Percentiles rank a stretch among this genome's conserved stretches.
Evolutionary conservation across 2,329 filamentous ascomycete species (phyloP).

Genomic region (Fusarium domesticum): DNA sequence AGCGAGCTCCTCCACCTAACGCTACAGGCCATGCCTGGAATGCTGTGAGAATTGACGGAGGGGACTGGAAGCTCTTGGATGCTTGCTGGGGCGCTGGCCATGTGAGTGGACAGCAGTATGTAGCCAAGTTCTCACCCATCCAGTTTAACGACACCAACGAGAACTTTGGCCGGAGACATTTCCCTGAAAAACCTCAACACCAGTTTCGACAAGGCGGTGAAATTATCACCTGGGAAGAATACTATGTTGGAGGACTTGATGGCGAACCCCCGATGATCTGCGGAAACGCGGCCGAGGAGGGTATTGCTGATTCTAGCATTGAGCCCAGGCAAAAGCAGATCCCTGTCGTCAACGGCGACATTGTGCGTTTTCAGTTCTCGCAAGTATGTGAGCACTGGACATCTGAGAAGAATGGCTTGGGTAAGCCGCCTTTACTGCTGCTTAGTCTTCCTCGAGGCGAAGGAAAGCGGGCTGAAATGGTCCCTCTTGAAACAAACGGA

Average conservation of each 20-base stretch:
- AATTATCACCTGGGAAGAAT: conserved; percentile 74
- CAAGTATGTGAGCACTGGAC: conserved; percentile 82
- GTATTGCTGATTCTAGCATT: conserved; percentile 57
- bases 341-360: conserved; percentile 51
- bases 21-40: conserved; percentile 84
- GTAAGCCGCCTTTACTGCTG: conserved; percentile 66
- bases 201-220: conserved; percentile 76
- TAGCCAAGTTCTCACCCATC: conserved; percentile 63
- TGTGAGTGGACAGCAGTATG: conserved; percentile 54
- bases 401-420: conserved; percentile 62
- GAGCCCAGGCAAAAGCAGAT: conserved; percentile 54
- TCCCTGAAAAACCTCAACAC: conserved; percentile 62
- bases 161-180: conserved; percentile 78
- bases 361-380: conserved; percentile 75
- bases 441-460: conserved; percentile 64
- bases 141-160: conserved; percentile 66
- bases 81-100: conserved; percentile 88
- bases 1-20: conserved; percentile 61
- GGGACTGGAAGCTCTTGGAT: conserved; percentile 88
- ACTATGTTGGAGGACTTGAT: conserved; percentile 60
- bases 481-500: conserved; percentile 74
- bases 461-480: conserved; percentile 63
- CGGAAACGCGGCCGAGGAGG: conserved; percentile 46
- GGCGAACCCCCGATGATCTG: conserved; percentile 49
- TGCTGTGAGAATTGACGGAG: conserved; percentile 80